phyloP scores from a whole-genome alignment of 768 basidiomycete genomes.

The Austroboletus festivus region DNA sequence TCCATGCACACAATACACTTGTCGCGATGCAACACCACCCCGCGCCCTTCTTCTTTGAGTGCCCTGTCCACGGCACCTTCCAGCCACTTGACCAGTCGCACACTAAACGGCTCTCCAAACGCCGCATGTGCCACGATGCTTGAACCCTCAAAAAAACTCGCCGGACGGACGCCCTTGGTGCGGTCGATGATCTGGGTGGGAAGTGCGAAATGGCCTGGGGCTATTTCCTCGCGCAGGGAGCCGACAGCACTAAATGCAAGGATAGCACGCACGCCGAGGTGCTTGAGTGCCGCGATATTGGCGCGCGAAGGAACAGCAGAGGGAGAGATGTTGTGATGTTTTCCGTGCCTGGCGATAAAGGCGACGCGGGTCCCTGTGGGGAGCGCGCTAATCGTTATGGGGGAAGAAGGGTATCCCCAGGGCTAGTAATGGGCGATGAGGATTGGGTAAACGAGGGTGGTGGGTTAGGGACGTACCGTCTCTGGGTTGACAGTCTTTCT shows the following conservation, averaged over 20 bases:
- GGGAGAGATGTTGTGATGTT: constrained; percentile 74
- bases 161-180: constrained; percentile 88
- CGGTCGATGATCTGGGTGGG: constrained; percentile 95
- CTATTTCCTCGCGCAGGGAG: constrained; percentile 88
- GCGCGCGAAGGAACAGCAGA: constrained; percentile 81
- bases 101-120: constrained; percentile 91
- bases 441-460: no score
- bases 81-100: constrained; percentile 61
- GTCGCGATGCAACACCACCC: constrained; percentile 69
- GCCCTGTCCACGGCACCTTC: constrained; percentile 61
- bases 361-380: constrained; percentile 79
- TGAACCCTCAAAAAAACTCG: constrained; percentile 82
- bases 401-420: constrained; percentile 89
- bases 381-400: constrained; percentile 87
- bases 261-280: constrained; percentile 83
- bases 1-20: constrained; percentile 96
- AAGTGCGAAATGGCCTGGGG: constrained; percentile 84
- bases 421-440: constrained; percentile 48
- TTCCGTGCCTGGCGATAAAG: constrained; percentile 89
- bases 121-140: constrained; percentile 86
- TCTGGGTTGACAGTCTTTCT: constrained; percentile 77
- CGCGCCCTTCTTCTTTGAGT: constrained; percentile 54
- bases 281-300: constrained; percentile 94
- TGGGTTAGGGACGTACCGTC: constrained; percentile 52
- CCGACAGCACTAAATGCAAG: constrained; percentile 96